These are phyloP conservation scores for Solanum lycopersicoides DNA, from an alignment of 257 asterid species.

Conservation along the genomic window DNA sequence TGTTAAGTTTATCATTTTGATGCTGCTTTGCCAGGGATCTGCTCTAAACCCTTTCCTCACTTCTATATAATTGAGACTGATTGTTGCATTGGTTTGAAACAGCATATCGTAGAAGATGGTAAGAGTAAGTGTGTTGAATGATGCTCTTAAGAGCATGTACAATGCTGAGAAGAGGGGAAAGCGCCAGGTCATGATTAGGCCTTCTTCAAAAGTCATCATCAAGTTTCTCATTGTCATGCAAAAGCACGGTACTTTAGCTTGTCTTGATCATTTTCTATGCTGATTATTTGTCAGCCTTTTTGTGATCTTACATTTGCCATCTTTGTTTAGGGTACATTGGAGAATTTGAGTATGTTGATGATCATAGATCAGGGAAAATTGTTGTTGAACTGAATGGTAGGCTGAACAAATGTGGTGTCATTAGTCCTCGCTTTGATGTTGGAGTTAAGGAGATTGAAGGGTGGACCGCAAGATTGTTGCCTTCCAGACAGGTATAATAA, in stretches of 20 bases:
- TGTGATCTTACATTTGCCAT: no score
- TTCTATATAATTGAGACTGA: neutral
- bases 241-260: neutral
- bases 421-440: no score
- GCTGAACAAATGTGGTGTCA: no score
- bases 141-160: slow-evolving; percentile 5
- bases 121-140: slow-evolving; percentile 1
- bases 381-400: no score
- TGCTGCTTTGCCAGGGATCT: no score
- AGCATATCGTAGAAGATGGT: neutral
- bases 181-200: slow-evolving; percentile 6
- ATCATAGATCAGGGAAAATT: no score
- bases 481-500: neutral
- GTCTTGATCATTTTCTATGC: neutral
- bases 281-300: no score
- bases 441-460: neutral
- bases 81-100: neutral
- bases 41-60: neutral
- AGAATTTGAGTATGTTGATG: no score
- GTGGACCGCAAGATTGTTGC: neutral
- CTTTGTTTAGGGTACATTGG: no score
- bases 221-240: slow-evolving; percentile 7
- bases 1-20: no score
- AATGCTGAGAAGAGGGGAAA: slow-evolving; percentile 7
- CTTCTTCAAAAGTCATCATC: slow-evolving; percentile 4